Base-by-base conservation (phyloP, 2,329 filamentous ascomycete species). In the Fusarium nanum region DNA sequence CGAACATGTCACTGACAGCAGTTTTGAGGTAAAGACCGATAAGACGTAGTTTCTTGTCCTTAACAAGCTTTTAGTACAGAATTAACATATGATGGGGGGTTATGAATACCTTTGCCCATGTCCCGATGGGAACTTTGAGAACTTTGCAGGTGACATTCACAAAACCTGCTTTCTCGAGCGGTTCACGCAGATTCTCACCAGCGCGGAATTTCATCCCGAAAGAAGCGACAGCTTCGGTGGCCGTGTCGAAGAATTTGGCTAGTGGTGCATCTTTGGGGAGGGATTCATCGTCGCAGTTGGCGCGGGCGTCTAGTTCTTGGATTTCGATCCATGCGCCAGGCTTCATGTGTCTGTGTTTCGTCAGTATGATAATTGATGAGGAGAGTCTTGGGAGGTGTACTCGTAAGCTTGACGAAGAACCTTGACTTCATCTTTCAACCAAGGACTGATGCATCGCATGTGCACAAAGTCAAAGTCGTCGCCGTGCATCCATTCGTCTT, bases 401-500 rank as follows among this genome's bases (percentile, higher is more conserved):
- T 70, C 65, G 6, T 66, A 37, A 9, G 65, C 70, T n/a, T 60
- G 72, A n/a, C 60, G 58, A 3, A 74, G 59, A 2, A 74, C 54
- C 1, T 57, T 66, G 7, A 64, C 59, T 18, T 64, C 32, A 3
- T 73, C 72, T 1, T 74, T 74, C 0, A 74, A 10, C 67, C 68
- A 74, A 1, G 72, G 72, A 23, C 62, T 72, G 7, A 74, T 72
- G 13, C 71, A 73, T 3, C 72, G 72, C 72, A 74, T 70, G 5
- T 74, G 72, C 25, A 72, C 63, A 54, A 74, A 68, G 42, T 74
- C 72, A 53, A 65, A 73, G 25, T 60, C 60, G 0, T 48, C 28
- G 8, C 72, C 72, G 14, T 73, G 60, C 49, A 69, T 65, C 88
- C 88, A 90, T 0, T 84, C 80, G 53, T 85, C 82, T 68, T 89